Evolutionary conservation across 2,329 filamentous ascomycete genomes (phyloP), one percentile per base, ranked within the genome.

Genomic region (Venturiaceae sp.): DNA sequence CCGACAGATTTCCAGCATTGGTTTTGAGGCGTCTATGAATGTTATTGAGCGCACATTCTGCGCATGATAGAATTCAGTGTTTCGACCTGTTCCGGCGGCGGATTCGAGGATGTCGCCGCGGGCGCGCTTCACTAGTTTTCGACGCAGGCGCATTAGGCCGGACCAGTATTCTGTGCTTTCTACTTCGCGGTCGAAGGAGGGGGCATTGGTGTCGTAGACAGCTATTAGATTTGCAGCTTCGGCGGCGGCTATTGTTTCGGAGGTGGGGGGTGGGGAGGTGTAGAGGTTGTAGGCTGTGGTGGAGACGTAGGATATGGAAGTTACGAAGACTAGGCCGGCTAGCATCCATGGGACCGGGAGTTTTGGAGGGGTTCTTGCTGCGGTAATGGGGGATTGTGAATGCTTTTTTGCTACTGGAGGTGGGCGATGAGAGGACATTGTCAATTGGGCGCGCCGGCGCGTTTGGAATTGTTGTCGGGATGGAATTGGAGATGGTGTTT

Each of bases 31-130:
- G 63, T 80, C 77, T 59, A 78, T 68, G 59, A 79, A 64, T 13
- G 75, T 78, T 57, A 79, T 65, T 6, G 75, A 77, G 39, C 72
- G 68, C 54, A 70, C 70, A 55, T 70, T 67, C 61, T 69, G 68
- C 26, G 66, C 69, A 16, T 68, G 68, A 63, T 76, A 80, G 67
- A 75, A 78, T 13, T 69, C 66, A 61, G 75, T 67, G 60, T 79
- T 79, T 62, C 77, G 68, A 16, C 76, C 77, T 0, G 77, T 79
- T 6, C 77, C 77, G 50, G 75, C 77, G 21, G 74, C 74, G 14
- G 75, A 74, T 65, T 80, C 77, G 36, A 79, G 63, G 14, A 80
- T 76, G 65, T 80, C 69, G 0, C 77, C 77, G 13, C 63, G 65
- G 58, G 74, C 77, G 63, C 69, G 67, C 36, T 64, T 61, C 3